Base-by-base conservation (phyloP, 2,329 filamentous ascomycete genomes). In the Hypoxylon rubiginosum region DNA sequence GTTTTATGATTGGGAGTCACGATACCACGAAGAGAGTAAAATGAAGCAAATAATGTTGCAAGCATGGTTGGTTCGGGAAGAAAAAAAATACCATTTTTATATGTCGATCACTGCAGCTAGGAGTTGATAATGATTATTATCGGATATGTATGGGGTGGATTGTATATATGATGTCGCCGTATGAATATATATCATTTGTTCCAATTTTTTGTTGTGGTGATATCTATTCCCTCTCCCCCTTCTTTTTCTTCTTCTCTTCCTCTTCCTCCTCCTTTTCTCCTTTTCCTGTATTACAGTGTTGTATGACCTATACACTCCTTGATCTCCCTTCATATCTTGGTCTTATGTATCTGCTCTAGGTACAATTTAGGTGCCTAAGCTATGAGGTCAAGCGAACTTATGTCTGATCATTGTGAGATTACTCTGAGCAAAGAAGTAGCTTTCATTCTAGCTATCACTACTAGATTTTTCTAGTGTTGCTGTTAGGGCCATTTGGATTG, bases 21-120 rank as follows among this genome's bases (percentile, higher is more conserved):
- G 67, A 69, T 69, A 67, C 64, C 67, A 69, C 51, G 57, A 62
- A 50, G 49, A 54, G 52, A 46, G 15, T n/a, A 41, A 59, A 57
- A 58, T 41, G 30, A 58, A 45, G 49, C n/a, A 39, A 61, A 46
- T 11, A 63, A 49, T 50, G 56, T 51, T 30, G 24, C 26, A 24
- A 26, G 45, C 46, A 28, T 19, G 46, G 46, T 17, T 32, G 60
- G 49, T 58, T 67, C 43, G 53, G 56, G 24, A 45, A 49, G 51
- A 3, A 30, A 36, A 54, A 64, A 57, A 56, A 60, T 39, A 48
- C 19, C 17, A 24, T 24, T 45, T 32, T 30, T 58, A 49, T 21
- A 43, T 50, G 19, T 51, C 17, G 15, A 56, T 61, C 36, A 34
- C 51, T 50, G 36, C 26, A 58, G 45, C 41, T 49, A 21, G 59